Base-by-base conservation (phyloP, 176 grass and related monocot species). In the Musa schizocarpa region DNA sequence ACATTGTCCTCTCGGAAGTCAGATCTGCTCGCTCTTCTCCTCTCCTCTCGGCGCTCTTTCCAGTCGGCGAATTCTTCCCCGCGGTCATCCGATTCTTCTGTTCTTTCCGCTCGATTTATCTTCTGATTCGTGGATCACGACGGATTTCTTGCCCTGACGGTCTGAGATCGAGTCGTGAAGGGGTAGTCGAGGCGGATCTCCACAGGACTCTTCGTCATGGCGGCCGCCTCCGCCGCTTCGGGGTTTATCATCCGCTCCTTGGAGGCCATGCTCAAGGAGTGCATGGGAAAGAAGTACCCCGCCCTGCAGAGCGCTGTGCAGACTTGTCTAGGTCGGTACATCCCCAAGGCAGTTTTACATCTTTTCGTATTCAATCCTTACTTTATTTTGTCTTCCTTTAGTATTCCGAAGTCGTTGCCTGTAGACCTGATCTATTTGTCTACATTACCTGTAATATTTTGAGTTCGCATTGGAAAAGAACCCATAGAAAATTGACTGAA, bases 231-330 rank as follows among this genome's bases (percentile, higher is more conserved):
- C 80, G 94, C 90, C 48, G 95, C 95, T 67, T 91, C 88, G 6
- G 91, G 88, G 2, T 99, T 99, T 79, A 88, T 99, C 82, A 94
- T 88, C 63, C 90, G 95, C 77, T 90, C 90, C 82, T 82, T 94
- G 82, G 95, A 99, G 88, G 86, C 95, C 81, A 99, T 99, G 95
- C 86, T 94, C 76, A 99, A 99, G 86, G 95, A 99, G 84, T 99
- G 95, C 86, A 19, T 82, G 54, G 85, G 88, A 84, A 92, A 92
- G 86, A 94, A 94, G 86, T 85, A 87, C 84, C 80, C 84, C 62
- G 72, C 82, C 50, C 86, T 99, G 67, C 95, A 99, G 77, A 89
- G 90, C 81, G 86, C 95, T 64, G 93, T 92, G 78, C 88, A 94
- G 84, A 75, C 88, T 21, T 94, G 83, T 82, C 86, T 99, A 54